These are phyloP conservation scores for Alternaria sp. DNA, from an alignment of 2,329 filamentous ascomycete genomes.

Conservation along the genomic window DNA sequence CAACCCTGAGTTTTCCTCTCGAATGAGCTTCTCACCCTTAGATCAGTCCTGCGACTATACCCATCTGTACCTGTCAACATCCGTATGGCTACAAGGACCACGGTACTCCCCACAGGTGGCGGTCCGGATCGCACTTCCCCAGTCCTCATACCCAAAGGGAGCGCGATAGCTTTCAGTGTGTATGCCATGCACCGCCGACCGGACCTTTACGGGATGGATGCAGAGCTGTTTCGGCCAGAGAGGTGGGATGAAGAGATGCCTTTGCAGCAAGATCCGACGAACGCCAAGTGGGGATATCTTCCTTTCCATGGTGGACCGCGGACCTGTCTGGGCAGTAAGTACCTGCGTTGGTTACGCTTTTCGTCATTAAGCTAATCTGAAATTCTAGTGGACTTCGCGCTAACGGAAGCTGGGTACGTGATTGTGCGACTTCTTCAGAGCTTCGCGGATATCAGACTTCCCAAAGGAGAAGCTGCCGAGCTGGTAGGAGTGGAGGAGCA, in stretches of 20 bases:
- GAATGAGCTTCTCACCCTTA: fast-evolving
- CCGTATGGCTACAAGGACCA: constrained; percentile 32
- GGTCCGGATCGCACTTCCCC: constrained; percentile 38
- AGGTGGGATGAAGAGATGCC: constrained; percentile 31
- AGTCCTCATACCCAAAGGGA: constrained; percentile 38
- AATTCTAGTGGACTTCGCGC: not conserved
- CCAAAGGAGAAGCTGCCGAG: not conserved
- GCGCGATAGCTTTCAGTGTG: constrained; percentile 28
- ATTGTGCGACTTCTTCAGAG: not conserved
- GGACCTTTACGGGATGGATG: constrained; percentile 46
- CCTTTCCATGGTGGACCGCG: constrained; percentile 40
- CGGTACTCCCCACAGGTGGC: constrained; percentile 37
- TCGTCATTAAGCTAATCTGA: too few relatives aligned
- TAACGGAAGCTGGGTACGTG: not conserved
- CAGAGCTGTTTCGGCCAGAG: constrained; percentile 43
- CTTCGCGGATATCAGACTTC: not conserved
- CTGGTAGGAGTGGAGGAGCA: not conserved
- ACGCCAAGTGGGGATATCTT: constrained; percentile 32
- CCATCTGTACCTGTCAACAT: constrained; percentile 38
- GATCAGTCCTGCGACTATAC: constrained; percentile 47
- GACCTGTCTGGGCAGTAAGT: constrained; percentile 30
- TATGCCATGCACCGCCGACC: constrained; percentile 42
- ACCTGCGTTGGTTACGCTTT: not conserved
- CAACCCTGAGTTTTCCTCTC: not conserved
- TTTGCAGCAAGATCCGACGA: not conserved